phyloP scores from a whole-genome alignment of 1,139 yeast genomes.

The Geotrichum phurueaensis region DNA sequence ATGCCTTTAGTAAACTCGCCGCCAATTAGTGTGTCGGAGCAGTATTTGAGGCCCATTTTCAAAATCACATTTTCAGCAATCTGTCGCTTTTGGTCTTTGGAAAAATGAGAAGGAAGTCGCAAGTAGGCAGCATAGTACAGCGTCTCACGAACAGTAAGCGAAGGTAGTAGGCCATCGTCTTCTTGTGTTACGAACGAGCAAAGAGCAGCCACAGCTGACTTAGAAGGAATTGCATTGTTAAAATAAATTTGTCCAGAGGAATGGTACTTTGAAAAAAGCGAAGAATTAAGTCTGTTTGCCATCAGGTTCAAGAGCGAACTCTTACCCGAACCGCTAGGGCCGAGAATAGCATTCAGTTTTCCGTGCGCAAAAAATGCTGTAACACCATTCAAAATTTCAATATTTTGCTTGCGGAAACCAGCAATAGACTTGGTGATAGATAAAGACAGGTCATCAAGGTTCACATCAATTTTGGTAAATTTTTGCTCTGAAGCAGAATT shows the following conservation, averaged over 20 bases:
- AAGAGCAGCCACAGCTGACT: conserved; percentile 44
- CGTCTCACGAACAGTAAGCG: conserved; percentile 73
- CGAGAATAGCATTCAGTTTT: conserved; percentile 76
- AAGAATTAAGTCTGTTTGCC: conserved; percentile 55
- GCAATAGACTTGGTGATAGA: conserved; percentile 13
- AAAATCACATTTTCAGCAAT: conserved; percentile 53
- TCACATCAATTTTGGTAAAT: conserved; percentile 17
- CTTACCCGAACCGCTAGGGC: conserved; percentile 86
- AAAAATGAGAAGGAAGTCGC: conserved; percentile 41
- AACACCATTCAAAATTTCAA: conserved; percentile 45
- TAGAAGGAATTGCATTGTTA: conserved; percentile 41
- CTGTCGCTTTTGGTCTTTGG: conserved; percentile 30
- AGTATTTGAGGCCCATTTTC: conserved; percentile 66
- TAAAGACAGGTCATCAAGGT: conserved; percentile 22
- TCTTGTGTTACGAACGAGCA: conserved; percentile 77
- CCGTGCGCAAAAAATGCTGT: conserved; percentile 57
- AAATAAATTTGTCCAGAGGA: conserved; percentile 42
- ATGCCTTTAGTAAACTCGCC: conserved; percentile 63
- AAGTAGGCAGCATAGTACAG: conserved; percentile 64
- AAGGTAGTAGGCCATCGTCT: conserved; percentile 63
- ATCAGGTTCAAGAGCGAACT: conserved; percentile 64
- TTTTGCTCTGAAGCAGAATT: conserved; percentile 33
- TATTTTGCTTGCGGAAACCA: conserved; percentile 19
- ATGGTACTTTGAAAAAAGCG: conserved; percentile 36
- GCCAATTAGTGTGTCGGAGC: conserved; percentile 74